A percentile compares a stretch with the other conserved stretches of the same genome.
Conservation (phyloP, 2,329 filamentous ascomycete genomes). For the Cercospora janseana region DNA sequence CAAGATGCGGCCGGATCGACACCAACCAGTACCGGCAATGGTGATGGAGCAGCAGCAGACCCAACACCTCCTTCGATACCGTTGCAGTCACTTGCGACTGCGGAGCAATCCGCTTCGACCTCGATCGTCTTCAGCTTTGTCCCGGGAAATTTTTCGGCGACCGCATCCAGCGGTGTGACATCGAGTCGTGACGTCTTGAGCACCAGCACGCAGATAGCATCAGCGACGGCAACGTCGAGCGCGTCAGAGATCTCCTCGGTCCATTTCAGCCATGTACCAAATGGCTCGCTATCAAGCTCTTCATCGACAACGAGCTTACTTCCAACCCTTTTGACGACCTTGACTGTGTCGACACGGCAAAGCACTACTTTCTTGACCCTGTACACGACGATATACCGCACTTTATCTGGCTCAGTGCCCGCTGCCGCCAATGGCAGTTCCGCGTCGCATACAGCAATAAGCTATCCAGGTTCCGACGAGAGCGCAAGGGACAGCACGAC, state of each 20-base stretch:
- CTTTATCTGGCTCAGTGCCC: not conserved
- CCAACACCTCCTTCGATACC: too few species aligned
- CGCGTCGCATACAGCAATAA: too few species aligned
- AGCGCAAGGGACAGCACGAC: not conserved
- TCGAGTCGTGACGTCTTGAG: not conserved
- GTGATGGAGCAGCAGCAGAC: not conserved
- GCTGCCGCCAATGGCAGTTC: too few species aligned
- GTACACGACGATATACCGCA: conserved; percentile 26
- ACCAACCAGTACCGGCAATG: not conserved
- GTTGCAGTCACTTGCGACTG: too few species aligned
- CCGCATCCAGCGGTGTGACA: not conserved
- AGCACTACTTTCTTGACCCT: conserved; percentile 27
- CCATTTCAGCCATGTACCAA: conserved; percentile 15
- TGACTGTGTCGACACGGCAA: not conserved
- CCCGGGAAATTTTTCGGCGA: not conserved
- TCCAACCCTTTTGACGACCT: not conserved
- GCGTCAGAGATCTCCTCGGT: not conserved
- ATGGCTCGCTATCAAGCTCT: not conserved
- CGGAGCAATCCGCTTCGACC: too few species aligned
- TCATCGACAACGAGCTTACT: not conserved
- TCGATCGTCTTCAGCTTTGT: too few species aligned
- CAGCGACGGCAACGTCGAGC: not conserved
- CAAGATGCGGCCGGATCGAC: not conserved
- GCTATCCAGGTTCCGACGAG: too few species aligned
- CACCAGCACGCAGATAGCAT: not conserved